These are phyloP conservation scores for Fusarium vanettenii DNA, from an alignment of 2,329 filamentous ascomycete genomes.

Conservation along the genomic window DNA sequence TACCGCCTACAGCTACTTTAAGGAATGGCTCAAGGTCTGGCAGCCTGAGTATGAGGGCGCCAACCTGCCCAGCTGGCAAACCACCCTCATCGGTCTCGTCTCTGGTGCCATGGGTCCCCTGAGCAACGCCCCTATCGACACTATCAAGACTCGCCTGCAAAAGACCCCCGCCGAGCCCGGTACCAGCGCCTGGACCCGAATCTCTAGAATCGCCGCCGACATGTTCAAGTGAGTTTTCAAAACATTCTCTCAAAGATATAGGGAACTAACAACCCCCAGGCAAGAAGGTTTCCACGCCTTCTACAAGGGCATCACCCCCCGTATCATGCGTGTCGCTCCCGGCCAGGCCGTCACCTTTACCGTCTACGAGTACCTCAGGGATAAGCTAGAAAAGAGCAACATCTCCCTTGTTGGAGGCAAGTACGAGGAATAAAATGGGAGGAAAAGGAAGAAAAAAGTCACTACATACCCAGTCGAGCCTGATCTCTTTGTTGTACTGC, in stretches of 20 bases:
- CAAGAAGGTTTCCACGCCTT: constrained; percentile 95
- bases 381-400: constrained; percentile 76
- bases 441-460: background rate
- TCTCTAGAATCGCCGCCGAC: constrained; percentile 80
- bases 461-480: background rate
- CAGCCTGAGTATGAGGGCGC: constrained; percentile 75
- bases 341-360: constrained; percentile 86
- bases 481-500: background rate
- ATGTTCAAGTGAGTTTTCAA: constrained; percentile 77
- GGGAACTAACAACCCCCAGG: constrained; percentile 55
- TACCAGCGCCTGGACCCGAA: constrained; percentile 82
- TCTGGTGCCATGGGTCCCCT: constrained; percentile 95
- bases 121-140: constrained; percentile 97
- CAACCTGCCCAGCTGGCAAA: constrained; percentile 88
- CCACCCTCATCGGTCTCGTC: constrained; percentile 88
- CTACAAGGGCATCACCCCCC: constrained; percentile 98
- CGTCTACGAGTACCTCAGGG: constrained; percentile 83
- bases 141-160: constrained; percentile 97
- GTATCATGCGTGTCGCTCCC: constrained; percentile 96
- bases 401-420: constrained; percentile 69
- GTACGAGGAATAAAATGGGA: constrained; percentile 71
- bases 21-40: constrained; percentile 77
- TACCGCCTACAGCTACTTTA: constrained; percentile 96
- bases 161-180: constrained; percentile 86
- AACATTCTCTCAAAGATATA: rapidly evolving